Percentiles rank a stretch among this genome's conserved stretches.
These are phyloP conservation scores for Pseudophaeomoniella oleicola DNA, from an alignment of 2,329 filamentous ascomycete species.

Conservation along the genomic window DNA sequence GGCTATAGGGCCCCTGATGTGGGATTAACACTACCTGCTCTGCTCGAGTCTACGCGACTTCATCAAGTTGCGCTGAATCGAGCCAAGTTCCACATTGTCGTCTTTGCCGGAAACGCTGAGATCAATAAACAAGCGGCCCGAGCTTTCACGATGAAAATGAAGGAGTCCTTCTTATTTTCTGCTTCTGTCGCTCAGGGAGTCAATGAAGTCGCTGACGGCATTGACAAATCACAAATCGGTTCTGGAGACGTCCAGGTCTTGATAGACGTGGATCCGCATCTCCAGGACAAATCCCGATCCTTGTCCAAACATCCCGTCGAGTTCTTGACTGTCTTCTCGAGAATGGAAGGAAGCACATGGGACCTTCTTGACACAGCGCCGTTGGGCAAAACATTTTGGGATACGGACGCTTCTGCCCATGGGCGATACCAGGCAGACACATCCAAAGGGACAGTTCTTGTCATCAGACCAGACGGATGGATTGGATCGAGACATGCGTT, in stretches of 20 bases:
- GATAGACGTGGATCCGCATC: background rate
- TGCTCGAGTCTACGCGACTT: constrained; percentile 10
- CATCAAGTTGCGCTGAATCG: constrained; percentile 11
- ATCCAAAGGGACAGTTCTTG: constrained; percentile 7
- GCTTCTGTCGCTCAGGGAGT: background rate
- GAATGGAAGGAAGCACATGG: constrained; percentile 19
- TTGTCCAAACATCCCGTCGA: constrained; percentile 7
- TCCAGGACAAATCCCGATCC: background rate
- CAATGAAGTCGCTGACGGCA: background rate
- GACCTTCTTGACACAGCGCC: constrained; percentile 17
- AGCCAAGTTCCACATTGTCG: constrained; percentile 13
- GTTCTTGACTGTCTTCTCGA: constrained; percentile 14
- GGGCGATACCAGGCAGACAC: constrained; percentile 14
- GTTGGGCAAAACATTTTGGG: constrained; percentile 22
- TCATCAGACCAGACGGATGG: constrained; percentile 11
- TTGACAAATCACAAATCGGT: constrained; percentile 3
- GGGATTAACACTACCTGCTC: constrained; percentile 11
- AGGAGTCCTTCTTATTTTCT: constrained; percentile 59
- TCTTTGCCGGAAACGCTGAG: constrained; percentile 10
- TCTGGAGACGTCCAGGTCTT: background rate
- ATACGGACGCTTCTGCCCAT: constrained; percentile 17
- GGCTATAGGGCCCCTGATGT: constrained; percentile 13
- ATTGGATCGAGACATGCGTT: constrained; percentile 8
- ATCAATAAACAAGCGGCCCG: constrained; percentile 30
- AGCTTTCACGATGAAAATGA: constrained; percentile 67